Percentiles rank a stretch among this genome's conserved stretches.
These are phyloP conservation scores for Aspergillus versicolor DNA, from an alignment of 2,329 filamentous ascomycete species.

Conservation along the genomic window DNA sequence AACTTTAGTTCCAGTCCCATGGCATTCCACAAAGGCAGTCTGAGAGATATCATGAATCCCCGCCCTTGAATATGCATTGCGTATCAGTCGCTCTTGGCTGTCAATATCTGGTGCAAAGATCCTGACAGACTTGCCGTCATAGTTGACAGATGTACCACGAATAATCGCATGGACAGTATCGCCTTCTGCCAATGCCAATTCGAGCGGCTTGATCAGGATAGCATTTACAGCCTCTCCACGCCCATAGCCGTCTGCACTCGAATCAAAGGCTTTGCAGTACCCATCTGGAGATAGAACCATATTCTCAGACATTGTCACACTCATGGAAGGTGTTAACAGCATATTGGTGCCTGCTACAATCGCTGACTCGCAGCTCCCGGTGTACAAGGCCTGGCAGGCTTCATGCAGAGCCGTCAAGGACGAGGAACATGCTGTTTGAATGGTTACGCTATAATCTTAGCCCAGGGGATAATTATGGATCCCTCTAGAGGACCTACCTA, in stretches of 20 bases:
- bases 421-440: too few relatives aligned
- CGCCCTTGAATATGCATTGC: not conserved
- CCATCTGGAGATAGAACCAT: too few relatives aligned
- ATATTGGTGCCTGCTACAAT: too few relatives aligned
- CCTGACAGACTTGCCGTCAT: constrained; percentile 20
- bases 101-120: not conserved
- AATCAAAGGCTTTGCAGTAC: too few relatives aligned
- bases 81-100: constrained; percentile 9
- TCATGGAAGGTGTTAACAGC: too few relatives aligned
- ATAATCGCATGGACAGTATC: constrained; percentile 33
- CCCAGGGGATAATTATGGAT: too few relatives aligned
- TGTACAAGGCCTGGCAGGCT: too few relatives aligned
- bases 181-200: constrained; percentile 26
- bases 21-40: constrained; percentile 7
- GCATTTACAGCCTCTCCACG: constrained; percentile 31
- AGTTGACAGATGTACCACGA: constrained; percentile 21
- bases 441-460: too few relatives aligned
- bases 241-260: constrained; percentile 29
- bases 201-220: constrained; percentile 30
- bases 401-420: too few relatives aligned
- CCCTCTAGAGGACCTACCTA: too few relatives aligned
- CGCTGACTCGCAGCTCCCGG: too few relatives aligned
- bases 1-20: constrained; percentile 12
- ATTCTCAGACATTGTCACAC: too few relatives aligned
- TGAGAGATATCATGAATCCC: not conserved